A percentile compares a stretch with the other conserved stretches of the same genome.
phyloP scores from a whole-genome alignment of 106 monocot genomes.

The Cymbidium sinense region DNA sequence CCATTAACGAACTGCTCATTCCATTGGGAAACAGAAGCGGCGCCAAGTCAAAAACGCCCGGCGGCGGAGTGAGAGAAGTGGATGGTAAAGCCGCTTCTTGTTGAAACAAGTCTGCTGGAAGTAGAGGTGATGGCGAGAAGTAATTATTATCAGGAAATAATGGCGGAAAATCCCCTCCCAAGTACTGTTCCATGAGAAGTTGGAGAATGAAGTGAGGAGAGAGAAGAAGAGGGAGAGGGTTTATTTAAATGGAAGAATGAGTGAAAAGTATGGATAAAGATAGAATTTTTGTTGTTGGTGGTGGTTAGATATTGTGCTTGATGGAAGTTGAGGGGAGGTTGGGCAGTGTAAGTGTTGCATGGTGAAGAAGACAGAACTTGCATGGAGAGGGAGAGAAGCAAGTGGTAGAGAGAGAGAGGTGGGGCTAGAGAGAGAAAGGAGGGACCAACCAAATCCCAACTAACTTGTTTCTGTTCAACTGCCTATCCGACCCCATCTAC shows the following conservation, averaged over 20 bases:
- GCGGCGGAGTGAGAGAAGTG: not conserved
- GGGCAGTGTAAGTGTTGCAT: not conserved
- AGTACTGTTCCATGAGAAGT: not conserved
- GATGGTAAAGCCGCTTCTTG: not conserved
- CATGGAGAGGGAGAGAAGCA: not conserved
- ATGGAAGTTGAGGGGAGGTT: not conserved
- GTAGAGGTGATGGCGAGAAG: not conserved
- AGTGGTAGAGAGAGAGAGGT: not conserved
- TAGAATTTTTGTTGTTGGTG: conserved; percentile 5
- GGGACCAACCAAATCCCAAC: conserved; percentile 7
- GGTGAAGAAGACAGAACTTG: not conserved
- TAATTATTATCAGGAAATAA: not conserved
- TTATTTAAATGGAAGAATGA: not conserved
- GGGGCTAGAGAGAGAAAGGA: not conserved
- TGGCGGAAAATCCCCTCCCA: not conserved
- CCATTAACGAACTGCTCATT: not conserved
- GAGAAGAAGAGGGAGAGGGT: not conserved
- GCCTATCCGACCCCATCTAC: conserved; percentile 2
- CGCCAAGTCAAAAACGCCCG: conserved; percentile 8
- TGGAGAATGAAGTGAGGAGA: not conserved
- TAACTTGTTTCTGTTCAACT: conserved; percentile 5
- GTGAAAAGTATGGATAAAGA: not conserved
- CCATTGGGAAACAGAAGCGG: conserved; percentile 8
- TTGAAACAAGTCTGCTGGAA: not conserved
- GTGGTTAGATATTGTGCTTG: not conserved